phyloP scores from a whole-genome alignment of 2,329 filamentous ascomycete species.

The Exophiala viscosa region DNA sequence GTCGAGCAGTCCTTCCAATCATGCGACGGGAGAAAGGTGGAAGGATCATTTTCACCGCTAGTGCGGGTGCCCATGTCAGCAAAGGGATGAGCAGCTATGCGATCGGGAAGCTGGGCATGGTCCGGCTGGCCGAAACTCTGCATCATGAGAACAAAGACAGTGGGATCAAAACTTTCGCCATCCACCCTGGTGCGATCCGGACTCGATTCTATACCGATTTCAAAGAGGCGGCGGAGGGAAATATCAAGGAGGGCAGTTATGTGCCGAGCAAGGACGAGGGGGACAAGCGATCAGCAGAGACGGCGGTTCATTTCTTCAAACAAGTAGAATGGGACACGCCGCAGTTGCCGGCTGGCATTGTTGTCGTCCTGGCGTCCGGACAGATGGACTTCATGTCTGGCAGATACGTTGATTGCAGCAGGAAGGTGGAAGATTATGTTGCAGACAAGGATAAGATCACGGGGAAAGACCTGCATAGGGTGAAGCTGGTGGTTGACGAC shows the following conservation, averaged over 20 bases:
- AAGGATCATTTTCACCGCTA: conserved; percentile 24
- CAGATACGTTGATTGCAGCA: conserved; percentile 19
- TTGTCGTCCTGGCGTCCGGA: conserved; percentile 17
- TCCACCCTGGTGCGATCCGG: conserved; percentile 22
- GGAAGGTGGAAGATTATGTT: conserved; percentile 14
- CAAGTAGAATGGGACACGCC: conserved; percentile 21
- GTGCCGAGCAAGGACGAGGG: conserved; percentile 10
- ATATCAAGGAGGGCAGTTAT: conserved; percentile 18
- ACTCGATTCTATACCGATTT: conserved; percentile 26
- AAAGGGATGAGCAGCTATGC: conserved; percentile 24
- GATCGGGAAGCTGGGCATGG: conserved; percentile 22
- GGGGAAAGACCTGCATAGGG: conserved; percentile 18
- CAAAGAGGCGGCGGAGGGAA: conserved; percentile 20
- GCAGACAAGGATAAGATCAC: conserved; percentile 17
- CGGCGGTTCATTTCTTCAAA: conserved; percentile 18
- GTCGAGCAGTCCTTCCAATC: conserved; percentile 18
- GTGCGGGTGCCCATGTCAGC: conserved; percentile 20
- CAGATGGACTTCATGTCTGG: conserved; percentile 22
- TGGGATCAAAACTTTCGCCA: conserved; percentile 22
- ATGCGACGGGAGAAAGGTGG: conserved; percentile 22
- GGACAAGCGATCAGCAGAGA: conserved; percentile 21
- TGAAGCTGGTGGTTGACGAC: conserved; percentile 16
- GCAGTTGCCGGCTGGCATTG: conserved; percentile 22
- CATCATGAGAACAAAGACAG: conserved; percentile 24
- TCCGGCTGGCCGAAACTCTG: conserved; percentile 22